A percentile compares a stretch with the other conserved stretches of the same genome.
phyloP scores from a whole-genome alignment of 345 rosid species.

The Reutealis trisperma region DNA sequence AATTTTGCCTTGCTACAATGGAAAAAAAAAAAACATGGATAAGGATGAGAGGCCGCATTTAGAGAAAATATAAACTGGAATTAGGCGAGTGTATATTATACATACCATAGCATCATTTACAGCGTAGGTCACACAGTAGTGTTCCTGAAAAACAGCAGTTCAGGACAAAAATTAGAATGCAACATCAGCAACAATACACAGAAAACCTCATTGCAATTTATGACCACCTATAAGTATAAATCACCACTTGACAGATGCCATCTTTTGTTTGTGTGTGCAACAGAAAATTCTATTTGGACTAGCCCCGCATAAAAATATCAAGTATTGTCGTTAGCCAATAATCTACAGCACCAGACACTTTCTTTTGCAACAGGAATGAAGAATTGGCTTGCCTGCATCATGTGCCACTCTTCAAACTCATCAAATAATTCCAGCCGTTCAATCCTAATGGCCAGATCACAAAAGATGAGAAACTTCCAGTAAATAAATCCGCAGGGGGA shows the following conservation, averaged over 20 bases:
- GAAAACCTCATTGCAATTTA: constrained; percentile 12
- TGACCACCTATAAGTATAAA: background rate
- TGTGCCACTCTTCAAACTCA: constrained; percentile 97
- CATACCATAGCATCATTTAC: constrained; percentile 87
- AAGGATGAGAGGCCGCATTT: constrained; percentile 4
- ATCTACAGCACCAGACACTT: constrained; percentile 2
- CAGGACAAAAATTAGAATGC: constrained; percentile 8
- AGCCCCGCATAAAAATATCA: constrained; percentile 6
- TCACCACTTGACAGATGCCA: constrained; percentile 9
- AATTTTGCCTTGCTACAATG: background rate
- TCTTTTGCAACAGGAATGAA: constrained; percentile 13
- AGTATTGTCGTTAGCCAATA: constrained; percentile 9
- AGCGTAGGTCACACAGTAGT: constrained; percentile 81
- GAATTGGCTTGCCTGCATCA: constrained; percentile 90
- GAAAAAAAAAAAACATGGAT: constrained; percentile 23
- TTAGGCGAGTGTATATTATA: constrained; percentile 15
- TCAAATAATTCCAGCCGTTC: constrained; percentile 90
- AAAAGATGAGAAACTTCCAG: constrained; percentile 25
- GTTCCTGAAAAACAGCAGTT: constrained; percentile 61
- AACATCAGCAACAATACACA: constrained; percentile 11
- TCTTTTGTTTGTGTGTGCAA: background rate
- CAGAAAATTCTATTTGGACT: constrained; percentile 6
- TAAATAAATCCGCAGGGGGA: constrained; percentile 7
- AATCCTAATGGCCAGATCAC: constrained; percentile 55
- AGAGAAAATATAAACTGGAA: background rate